These are phyloP conservation scores for Pyrenochaeta sp. DNA, from an alignment of 2,329 filamentous ascomycete genomes.

Conservation along the genomic window DNA sequence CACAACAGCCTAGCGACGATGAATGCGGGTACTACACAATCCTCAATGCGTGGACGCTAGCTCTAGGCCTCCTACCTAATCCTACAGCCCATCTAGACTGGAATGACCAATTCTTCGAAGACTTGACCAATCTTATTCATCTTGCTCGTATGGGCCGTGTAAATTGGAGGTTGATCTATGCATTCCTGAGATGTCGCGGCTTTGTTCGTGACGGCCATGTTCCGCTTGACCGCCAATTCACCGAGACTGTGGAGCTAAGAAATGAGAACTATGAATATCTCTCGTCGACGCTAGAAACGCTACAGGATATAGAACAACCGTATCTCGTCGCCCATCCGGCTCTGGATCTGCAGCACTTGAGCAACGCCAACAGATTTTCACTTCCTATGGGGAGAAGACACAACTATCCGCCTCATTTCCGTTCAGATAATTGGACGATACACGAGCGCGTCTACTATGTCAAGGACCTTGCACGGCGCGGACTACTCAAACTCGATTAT, in stretches of 20 bases:
- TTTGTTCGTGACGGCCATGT: constrained; percentile 9
- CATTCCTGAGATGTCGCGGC: constrained; percentile 19
- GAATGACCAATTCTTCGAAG: constrained; percentile 10
- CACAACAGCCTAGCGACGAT: constrained; percentile 6
- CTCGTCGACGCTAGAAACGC: background rate
- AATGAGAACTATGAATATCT: background rate
- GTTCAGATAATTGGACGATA: background rate
- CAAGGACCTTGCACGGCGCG: background rate
- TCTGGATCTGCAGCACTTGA: background rate
- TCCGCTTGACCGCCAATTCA: constrained; percentile 1
- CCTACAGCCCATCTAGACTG: constrained; percentile 7
- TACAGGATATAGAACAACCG: background rate
- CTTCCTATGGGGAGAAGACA: background rate
- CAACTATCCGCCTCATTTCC: background rate
- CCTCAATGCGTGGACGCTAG: constrained; percentile 30
- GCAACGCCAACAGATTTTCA: background rate
- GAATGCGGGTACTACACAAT: constrained; percentile 27
- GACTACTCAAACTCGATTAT: background rate
- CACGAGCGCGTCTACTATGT: background rate
- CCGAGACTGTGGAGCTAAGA: background rate
- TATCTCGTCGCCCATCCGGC: background rate
- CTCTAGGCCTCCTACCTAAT: constrained; percentile 27
- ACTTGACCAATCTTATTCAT: constrained; percentile 12
- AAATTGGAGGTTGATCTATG: constrained; percentile 22
- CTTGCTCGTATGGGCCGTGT: constrained; percentile 14